Conservation (phyloP, 2,329 filamentous ascomycete genomes). For the Cordyceps militaris region DNA sequence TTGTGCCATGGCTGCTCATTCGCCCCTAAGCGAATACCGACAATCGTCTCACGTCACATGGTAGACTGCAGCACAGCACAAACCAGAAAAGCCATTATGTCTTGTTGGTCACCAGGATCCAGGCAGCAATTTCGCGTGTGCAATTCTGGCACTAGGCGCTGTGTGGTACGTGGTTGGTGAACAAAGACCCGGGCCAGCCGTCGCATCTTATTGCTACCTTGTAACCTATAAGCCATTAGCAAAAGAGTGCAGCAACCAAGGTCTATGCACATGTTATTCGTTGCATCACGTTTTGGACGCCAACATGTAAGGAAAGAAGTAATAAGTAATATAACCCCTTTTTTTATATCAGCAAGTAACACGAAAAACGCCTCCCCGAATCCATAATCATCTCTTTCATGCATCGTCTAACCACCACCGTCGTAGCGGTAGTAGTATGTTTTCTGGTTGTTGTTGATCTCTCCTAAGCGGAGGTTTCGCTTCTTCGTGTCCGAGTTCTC, state of each 20-base stretch:
- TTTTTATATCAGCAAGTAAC: neutral
- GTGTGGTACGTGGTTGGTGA: too few relatives aligned
- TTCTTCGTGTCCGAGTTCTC: slow-evolving; percentile 55
- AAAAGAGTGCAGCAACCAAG: too few relatives aligned
- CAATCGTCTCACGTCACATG: neutral
- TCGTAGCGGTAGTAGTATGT: slow-evolving; percentile 48
- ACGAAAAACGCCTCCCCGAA: slow-evolving; percentile 6
- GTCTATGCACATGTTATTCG: neutral
- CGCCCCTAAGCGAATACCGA: neutral
- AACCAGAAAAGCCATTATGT: neutral
- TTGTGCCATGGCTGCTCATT: neutral
- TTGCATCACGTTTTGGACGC: too few relatives aligned
- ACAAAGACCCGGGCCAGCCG: too few relatives aligned
- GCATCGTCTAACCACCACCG: slow-evolving; percentile 32
- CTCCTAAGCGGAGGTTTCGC: slow-evolving; percentile 65
- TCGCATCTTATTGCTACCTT: too few relatives aligned
- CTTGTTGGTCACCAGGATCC: neutral
- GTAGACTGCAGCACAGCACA: neutral
- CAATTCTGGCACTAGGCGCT: neutral
- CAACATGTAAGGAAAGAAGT: too few relatives aligned
- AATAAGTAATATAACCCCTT: neutral
- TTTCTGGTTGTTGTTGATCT: slow-evolving; percentile 67
- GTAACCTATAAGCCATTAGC: too few relatives aligned
- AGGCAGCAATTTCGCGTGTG: too few relatives aligned
- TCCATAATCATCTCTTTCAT: slow-evolving; percentile 7